Evolutionary conservation across 495 filamentous ascomycete genomes (phyloP), one percentile per base, ranked within the genome.

Genomic region (Podospora tetraspora): DNA sequence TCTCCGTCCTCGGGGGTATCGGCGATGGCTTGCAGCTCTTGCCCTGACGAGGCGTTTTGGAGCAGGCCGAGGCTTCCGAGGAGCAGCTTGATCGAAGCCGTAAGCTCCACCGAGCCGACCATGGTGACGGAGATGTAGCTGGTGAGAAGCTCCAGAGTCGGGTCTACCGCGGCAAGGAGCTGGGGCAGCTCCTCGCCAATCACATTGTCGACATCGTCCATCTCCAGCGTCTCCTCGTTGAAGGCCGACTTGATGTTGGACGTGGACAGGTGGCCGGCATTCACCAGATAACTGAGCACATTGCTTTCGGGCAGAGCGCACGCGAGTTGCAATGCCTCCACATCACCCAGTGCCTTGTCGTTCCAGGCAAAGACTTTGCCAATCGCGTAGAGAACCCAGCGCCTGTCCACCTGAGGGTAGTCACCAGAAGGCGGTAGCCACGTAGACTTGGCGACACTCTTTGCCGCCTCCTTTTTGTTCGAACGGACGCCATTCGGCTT

Each of bases 171-270:
- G 7, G 84, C 83, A 23, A 93, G 73, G 34, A 88, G 82, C 34
- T 83, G 76, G 2, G 88, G 81, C 22, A 92, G 81, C 30, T 89
- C 82, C 25, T 86, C 85, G 22, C 85, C 83, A 4, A 88, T 79
- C 12, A 80, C 71, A 27, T 68, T 72, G 56, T 82, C 80, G 12
- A 68, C 65, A 23, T 79, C 73, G 29, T 82, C 77, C 29, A 70
- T 65, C 23, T 77, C 78, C n/a, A 65, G 74, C 0, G 81, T 81
- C 70, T 84, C 84, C 52, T 81, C 77, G 78, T 81, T 76, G 79
- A 91, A 77, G 66, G 89, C 79, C 69, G 82, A 84, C 67, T 87
- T 87, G 52, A 92, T 77, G 61, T 89, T 90, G 13, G 85, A 82
- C 0, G 82, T 70, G 11, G 84, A 87, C 37, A 93, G 68, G 66